Conservation (phyloP, 805 yeast species). For the Saccharomycopsis fermentans region DNA sequence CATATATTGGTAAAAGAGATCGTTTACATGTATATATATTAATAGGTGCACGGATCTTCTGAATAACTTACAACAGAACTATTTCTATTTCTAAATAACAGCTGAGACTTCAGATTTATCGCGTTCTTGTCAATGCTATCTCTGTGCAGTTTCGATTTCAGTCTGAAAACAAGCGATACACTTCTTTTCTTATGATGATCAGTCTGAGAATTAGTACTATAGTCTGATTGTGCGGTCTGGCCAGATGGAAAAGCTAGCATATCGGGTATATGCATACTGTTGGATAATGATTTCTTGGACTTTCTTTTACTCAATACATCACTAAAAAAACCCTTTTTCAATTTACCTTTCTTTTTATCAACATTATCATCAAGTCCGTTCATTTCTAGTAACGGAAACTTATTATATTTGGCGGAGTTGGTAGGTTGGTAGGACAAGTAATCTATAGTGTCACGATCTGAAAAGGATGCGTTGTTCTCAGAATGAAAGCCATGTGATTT, state of each 20-base stretch:
- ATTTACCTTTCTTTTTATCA: not conserved
- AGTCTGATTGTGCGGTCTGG: not conserved
- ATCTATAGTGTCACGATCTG: slow-evolving; percentile 9
- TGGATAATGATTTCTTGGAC: not conserved
- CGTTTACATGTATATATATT: not conserved
- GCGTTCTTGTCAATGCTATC: not conserved
- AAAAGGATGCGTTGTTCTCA: not conserved
- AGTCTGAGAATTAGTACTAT: not conserved
- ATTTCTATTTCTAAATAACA: slow-evolving; percentile 4
- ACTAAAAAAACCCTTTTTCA: not conserved
- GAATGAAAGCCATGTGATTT: not conserved
- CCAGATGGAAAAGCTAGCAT: not conserved
- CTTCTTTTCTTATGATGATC: not conserved
- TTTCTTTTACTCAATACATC: not conserved
- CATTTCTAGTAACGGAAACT: not conserved
- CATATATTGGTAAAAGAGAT: too few relatives aligned
- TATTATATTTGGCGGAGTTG: not conserved
- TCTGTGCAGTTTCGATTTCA: not conserved
- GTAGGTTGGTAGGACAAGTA: slow-evolving; percentile 11
- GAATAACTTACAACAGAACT: slow-evolving; percentile 5
- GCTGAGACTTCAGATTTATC: not conserved
- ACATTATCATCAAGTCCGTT: not conserved
- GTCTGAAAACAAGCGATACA: not conserved
- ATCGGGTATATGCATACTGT: not conserved
- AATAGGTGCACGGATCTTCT: slow-evolving; percentile 11